Evolutionary conservation across 345 rosid genomes (phyloP).

Genomic region (Linum usitatissimum): DNA sequence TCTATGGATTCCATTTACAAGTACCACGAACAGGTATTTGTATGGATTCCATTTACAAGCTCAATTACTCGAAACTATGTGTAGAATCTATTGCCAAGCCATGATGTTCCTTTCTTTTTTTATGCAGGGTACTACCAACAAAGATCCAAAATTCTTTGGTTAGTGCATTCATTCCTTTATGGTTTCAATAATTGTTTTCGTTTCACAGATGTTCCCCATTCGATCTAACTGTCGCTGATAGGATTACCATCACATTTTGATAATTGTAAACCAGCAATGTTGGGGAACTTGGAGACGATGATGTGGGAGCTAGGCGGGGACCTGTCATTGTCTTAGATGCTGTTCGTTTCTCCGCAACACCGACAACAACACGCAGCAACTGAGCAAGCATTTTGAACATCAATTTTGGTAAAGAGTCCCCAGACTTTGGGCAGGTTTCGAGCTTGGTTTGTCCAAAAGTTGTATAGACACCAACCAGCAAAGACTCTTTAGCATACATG

Average conservation of each 20-base stretch:
- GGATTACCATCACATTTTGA: neutral
- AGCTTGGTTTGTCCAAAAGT: too few species aligned
- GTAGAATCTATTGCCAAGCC: neutral
- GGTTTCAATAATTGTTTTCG: too few species aligned
- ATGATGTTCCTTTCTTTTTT: neutral
- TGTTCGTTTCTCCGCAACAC: neutral
- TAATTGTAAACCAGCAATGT: slow-evolving; percentile 2
- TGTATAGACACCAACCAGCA: too few species aligned
- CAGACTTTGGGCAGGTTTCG: too few species aligned
- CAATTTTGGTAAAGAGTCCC: neutral
- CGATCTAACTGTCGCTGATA: neutral
- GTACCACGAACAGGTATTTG: slow-evolving; percentile 2
- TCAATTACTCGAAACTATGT: neutral
- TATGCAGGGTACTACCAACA: slow-evolving; percentile 5
- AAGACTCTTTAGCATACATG: too few species aligned
- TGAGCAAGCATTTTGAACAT: neutral
- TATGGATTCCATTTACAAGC: neutral
- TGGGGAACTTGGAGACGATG: slow-evolving; percentile 7
- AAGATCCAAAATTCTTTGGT: slow-evolving; percentile 9
- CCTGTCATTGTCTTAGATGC: slow-evolving; percentile 1
- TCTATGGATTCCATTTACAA: neutral
- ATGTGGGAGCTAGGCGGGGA: slow-evolving; percentile 4
- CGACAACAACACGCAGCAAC: neutral
- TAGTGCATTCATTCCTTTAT: neutral
- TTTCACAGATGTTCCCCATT: too few species aligned